Evolutionary conservation across 2,329 filamentous ascomycete species (phyloP).

Genomic region (Alternaria triticina): DNA sequence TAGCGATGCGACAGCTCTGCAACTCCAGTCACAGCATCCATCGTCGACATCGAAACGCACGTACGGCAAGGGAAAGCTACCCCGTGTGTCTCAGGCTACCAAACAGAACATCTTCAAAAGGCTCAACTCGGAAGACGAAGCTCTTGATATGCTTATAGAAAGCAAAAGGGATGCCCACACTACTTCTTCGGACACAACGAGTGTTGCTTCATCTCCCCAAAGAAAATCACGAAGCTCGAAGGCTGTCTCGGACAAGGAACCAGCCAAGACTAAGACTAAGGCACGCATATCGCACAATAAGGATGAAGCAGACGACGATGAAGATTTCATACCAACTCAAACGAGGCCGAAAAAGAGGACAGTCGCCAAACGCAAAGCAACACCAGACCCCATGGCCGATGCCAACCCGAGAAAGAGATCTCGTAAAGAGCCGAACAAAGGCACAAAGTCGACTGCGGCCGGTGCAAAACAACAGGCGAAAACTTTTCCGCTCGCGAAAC

Average conservation of each 20-base stretch:
- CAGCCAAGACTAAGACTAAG: neutral
- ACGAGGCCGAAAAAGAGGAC: constrained; percentile 3
- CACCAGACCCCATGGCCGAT: neutral
- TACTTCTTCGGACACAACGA: neutral
- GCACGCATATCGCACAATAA: constrained; percentile 1
- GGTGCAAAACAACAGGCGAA: neutral
- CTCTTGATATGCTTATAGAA: constrained; percentile 6
- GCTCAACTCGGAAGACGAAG: constrained; percentile 3
- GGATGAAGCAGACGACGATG: constrained; percentile 15
- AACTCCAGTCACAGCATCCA: neutral
- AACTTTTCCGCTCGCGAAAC: neutral
- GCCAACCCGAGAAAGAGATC: neutral
- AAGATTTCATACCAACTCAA: constrained; percentile 13
- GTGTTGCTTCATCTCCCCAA: neutral
- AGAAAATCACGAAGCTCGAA: constrained; percentile 1
- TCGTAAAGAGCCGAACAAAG: neutral
- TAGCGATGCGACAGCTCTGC: neutral
- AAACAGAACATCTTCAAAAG: constrained; percentile 18
- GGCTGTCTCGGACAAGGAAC: neutral
- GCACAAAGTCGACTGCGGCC: neutral
- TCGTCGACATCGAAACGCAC: neutral
- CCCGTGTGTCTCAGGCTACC: constrained; percentile 17
- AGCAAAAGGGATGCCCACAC: neutral
- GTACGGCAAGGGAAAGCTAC: constrained; percentile 21
- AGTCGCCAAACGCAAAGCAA: constrained; percentile 17